Percentiles rank a stretch among this genome's conserved stretches.
phyloP scores from a whole-genome alignment of 176 grass and related monocot species.

The Juncus effusus region DNA sequence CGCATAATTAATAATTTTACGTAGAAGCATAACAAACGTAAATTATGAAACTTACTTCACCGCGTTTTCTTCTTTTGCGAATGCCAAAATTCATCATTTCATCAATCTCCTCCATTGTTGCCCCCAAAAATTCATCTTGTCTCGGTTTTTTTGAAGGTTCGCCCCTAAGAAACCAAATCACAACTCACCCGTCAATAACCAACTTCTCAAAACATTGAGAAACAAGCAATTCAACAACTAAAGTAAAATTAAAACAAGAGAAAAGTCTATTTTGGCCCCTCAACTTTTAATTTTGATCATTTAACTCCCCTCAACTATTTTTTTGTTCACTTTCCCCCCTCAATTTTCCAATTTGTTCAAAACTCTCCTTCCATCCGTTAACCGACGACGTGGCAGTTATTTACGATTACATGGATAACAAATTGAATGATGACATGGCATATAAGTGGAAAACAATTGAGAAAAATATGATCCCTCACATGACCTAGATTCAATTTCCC shows the following conservation, averaged over 20 bases:
- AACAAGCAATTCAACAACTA: neutral
- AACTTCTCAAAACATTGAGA: neutral
- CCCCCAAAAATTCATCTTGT: conserved; percentile 53
- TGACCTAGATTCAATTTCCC: too few relatives aligned
- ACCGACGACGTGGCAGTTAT: too few relatives aligned
- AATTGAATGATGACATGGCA: too few relatives aligned
- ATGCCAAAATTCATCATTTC: conserved; percentile 82
- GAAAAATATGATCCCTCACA: too few relatives aligned
- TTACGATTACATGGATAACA: too few relatives aligned
- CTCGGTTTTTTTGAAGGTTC: conserved; percentile 49
- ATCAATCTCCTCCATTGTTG: conserved; percentile 66
- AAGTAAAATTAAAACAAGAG: neutral
- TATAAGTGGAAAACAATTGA: too few relatives aligned
- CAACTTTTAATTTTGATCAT: neutral
- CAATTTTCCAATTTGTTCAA: too few relatives aligned
- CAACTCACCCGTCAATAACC: conserved; percentile 5
- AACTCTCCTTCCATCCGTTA: too few relatives aligned
- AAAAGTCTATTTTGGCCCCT: neutral
- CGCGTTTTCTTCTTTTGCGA: conserved; percentile 44
- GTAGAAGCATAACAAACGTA: neutral
- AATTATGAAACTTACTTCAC: conserved; percentile 33
- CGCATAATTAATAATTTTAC: neutral
- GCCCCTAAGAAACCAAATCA: conserved; percentile 24
- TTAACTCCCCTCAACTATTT: too few relatives aligned
- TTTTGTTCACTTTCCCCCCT: too few relatives aligned